Base-by-base conservation (phyloP, 1,284 basidiomycete genomes). In the Dichomitus squalens region DNA sequence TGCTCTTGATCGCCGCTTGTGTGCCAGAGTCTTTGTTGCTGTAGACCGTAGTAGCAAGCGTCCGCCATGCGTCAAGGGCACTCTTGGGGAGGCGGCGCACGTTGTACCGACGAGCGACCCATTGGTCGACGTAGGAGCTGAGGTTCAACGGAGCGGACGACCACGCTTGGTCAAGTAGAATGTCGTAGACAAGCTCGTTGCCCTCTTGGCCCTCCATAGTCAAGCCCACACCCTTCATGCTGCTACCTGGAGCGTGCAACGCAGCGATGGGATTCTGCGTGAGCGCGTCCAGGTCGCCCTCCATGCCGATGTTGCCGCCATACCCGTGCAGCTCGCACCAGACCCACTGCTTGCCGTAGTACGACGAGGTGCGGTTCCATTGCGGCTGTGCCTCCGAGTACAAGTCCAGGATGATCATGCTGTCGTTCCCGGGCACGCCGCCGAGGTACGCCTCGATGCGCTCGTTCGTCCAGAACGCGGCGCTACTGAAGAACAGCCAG, bases 281-380 rank as follows among this genome's bases (percentile, higher is more conserved):
- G 39, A 77, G 48, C 44, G 69, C 75, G 40, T 66, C 65, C 23
- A 76, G 62, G 55, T 76, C 73, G 36, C 78, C 78, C 63, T 77
- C 76, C 49, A 79, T 53, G 20, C 78, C 76, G 68, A 76, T 71
- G 55, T 73, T 79, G 18, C 77, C 76, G 34, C 78, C 78, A 56
- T 70, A 79, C 58, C 73, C 72, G 50, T 79, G 76, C 3, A 79
- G 67, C 50, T 77, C 68, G 66, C 78, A 79, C 78, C 77, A 79
- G 27, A 79, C 61, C 77, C 77, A 79, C n/a, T 68, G 63, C 49
- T 76, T 76, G 27, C 77, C 77, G 46, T 70, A 76, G 65, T 78
- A 79, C 2, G 68, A 72, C 48, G 64, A 59, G 25, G 76, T 71
- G 34, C 76, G 71, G 63, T 76, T 69, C 76, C 77, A 79, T 58